Percentiles rank a stretch among this genome's conserved stretches.
phyloP scores from a whole-genome alignment of 257 asterid species.

The Misopates orontium region DNA sequence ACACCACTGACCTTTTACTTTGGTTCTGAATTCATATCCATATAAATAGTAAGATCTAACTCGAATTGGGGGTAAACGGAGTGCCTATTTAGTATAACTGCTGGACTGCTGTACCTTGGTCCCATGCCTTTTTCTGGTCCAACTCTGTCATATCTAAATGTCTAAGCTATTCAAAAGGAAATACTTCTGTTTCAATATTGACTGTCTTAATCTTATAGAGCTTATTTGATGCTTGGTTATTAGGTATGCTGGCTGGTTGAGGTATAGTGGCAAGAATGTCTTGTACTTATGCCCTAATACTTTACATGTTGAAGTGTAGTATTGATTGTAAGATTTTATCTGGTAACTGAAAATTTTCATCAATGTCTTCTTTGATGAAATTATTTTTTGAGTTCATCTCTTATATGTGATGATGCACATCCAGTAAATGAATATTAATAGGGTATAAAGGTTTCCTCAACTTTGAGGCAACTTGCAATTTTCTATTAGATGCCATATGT shows the following conservation, averaged over 20 bases:
- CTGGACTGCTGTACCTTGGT: too few species aligned
- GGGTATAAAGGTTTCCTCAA: neutral
- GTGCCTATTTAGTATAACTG: too few species aligned
- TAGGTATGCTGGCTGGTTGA: neutral
- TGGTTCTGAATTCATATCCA: too few species aligned
- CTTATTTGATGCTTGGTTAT: neutral
- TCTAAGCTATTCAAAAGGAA: too few species aligned
- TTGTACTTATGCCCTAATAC: neutral
- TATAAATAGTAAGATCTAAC: too few species aligned
- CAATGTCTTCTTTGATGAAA: neutral
- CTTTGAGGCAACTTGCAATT: neutral
- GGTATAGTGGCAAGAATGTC: neutral
- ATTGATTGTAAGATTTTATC: too few species aligned
- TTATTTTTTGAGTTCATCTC: neutral
- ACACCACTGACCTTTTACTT: too few species aligned
- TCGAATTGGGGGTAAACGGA: too few species aligned
- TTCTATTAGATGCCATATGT: neutral
- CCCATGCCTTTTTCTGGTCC: too few species aligned
- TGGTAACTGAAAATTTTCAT: neutral
- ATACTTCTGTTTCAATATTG: neutral
- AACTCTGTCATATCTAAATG: too few species aligned
- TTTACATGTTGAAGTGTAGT: neutral
- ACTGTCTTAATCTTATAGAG: slow-evolving; percentile 9
- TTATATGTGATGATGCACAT: neutral
- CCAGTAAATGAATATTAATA: neutral